Base-by-base conservation (phyloP, 208 protist species). In the Phytomonas sp. region DNA sequence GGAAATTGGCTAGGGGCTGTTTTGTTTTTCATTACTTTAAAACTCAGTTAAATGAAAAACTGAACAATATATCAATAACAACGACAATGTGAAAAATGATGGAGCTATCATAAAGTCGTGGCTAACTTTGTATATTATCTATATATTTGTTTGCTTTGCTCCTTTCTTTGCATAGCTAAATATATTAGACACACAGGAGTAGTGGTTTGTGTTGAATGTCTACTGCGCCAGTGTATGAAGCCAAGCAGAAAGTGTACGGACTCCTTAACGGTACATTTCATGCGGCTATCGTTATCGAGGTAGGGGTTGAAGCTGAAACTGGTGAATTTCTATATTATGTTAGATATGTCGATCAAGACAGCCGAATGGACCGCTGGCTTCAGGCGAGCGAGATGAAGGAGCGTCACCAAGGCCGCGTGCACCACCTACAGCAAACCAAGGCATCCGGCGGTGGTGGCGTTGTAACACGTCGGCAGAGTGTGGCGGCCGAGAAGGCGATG, bases 311-410 rank as follows among this genome's bases (percentile, higher is more conserved):
- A 60, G 78, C 77, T 7, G 75, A 66, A 28, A 79, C 72, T 13
- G 78, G 79, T 36, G 75, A 80, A 37, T 82, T 75, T 62, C 63
- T 89, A 4, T 96, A 94, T 75, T 96, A 96, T 69, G 81, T 95
- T n/a, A 87, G 83, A 71, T 96, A 92, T 69, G 74, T 91, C 2
- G 89, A 96, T 63, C 89, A 94, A 72, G 89, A 96, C 72, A 92
- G 86, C 70, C 84, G 92, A 33, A 82, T 95, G 77, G 92, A 96
- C 62, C 76, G 84, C 37, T 96, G 92, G 89, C 73, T 95, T n/a
- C 78, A 79, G 0, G 88, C 80, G n/a, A 78, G 72, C 34, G 80
- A 88, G 43, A 67, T 95, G 59, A 87, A 89, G 71, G 78, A 88
- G 67, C 86, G 88, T 31, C 74, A 83, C 62, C 84, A 85, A 56